Evolutionary conservation across 1,139 yeast genomes (phyloP), one percentile per base, ranked within the genome.

Genomic region (Sugiyamaella sp.): DNA sequence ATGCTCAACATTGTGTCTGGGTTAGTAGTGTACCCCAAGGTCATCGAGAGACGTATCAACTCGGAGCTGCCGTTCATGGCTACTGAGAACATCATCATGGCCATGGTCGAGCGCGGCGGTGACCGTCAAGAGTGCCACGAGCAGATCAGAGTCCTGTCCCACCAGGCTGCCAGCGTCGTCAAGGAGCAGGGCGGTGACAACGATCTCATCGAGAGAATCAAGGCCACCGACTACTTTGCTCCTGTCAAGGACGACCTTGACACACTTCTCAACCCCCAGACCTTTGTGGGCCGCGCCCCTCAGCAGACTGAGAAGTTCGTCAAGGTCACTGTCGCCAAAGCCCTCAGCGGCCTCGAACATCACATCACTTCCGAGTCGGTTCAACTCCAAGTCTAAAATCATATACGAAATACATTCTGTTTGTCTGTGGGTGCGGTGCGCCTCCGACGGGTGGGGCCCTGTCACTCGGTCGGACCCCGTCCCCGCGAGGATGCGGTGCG

Each of bases 41-140:
- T 93, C 64, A 93, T 93, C 69, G 97, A 87, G 77, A 87, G 98
- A 79, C 87, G 98, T 76, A 93, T 93, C 73, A 84, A 73, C 71
- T 81, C 97, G 51, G 99, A 95, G 75, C 80, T 93, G 68, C 99
- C 99, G 64, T 93, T 95, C 79, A 93, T 93, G 99, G 99, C 99
- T 62, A 93, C 99, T 53, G 99, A 93, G 76, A 93, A 93, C 75
- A 84, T 93, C 71, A 93, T 93, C 72, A 93, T 93, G 99, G 99
- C 99, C 54, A 93, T 93, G 97, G 99, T 93, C 57, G 96, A 90
- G 75, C 86, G 86, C 73, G 98, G 98, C 65, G 98, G 89, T 45
- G 90, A 96, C 24, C 87, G 99, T 80, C 99, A 93, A 79, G 97
- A 90, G 55, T 93, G 97, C 70, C 99, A 93, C 74, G 99, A 93